Evolutionary conservation across 257 asterid species (phyloP), one percentile per base, ranked within the genome.

Genomic region (Vinca minor): DNA sequence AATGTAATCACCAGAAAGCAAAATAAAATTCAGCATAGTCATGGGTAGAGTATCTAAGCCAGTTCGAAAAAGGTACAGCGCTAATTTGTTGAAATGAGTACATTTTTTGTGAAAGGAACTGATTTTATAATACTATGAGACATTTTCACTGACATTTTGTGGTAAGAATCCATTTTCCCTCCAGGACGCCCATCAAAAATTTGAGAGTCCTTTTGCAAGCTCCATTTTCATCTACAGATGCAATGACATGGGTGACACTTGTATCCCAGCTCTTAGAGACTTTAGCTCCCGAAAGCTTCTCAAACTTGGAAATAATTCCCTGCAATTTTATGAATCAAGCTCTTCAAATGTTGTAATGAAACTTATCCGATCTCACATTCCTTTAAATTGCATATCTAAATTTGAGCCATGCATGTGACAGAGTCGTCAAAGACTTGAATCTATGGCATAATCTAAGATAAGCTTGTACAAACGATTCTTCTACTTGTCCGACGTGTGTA

Each of bases 161-260:
- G 66, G 79, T 82, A 74, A 92, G 63, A 70, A 89, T 81, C 98
- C 98, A 92, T 83, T 89, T 87, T 61, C 98, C 98, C 74, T 82
- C 91, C 83, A 92, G 67, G 70, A 92, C 75, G 31, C 96, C 96
- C 98, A 85, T 92, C 80, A 92, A 75, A 75, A 79, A 83, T 63
- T 92, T 92, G 71, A 87, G 85, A 62, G 96, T 92, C 68, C 98
- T 78, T 81, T 80, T 83, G 77, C 98, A 87, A 21, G 95, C 87
- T 52, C 96, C 89, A 70, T 82, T 85, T 74, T 84, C 87, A 77
- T 87, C 81, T 58, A 81, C 78, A 67, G 96, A 85, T 66, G 96
- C 87, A 71, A 92, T 77, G 71, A 92, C 84, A 75, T 92, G 96
- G 69, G 96, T 87, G 74, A 87, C 88, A 75, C 73, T 78, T 45